Conservation (phyloP, 495 filamentous ascomycete genomes). For the Baudoinia panamericana region DNA sequence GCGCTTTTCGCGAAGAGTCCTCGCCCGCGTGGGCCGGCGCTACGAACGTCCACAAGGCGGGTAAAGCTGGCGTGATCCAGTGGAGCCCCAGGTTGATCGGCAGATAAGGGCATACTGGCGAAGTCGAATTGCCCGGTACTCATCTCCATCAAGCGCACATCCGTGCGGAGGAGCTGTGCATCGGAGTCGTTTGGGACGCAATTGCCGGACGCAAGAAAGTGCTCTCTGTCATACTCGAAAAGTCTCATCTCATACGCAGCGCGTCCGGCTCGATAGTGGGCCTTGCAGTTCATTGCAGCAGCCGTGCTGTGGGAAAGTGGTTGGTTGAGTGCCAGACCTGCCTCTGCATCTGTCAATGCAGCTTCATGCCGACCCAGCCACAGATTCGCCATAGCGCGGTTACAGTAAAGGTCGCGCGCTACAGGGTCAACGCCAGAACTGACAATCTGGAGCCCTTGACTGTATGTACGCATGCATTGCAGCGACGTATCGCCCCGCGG, state of each 20-base stretch:
- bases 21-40: slow-evolving; percentile 6
- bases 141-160: neutral
- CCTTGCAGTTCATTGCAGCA: neutral
- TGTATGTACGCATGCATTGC: neutral
- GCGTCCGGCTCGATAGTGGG: slow-evolving; percentile 6
- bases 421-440: neutral
- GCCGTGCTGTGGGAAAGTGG: neutral
- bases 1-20: slow-evolving; percentile 3
- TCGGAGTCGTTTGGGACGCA: slow-evolving; percentile 15
- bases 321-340: neutral
- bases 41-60: neutral
- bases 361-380: neutral
- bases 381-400: slow-evolving; percentile 7
- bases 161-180: slow-evolving; percentile 16
- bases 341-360: slow-evolving; percentile 3
- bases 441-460: neutral
- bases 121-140: slow-evolving; percentile 9
- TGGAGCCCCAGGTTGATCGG: neutral
- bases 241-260: slow-evolving; percentile 5
- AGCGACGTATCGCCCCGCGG: neutral
- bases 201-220: neutral
- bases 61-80: slow-evolving; percentile 13
- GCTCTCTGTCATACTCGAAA: neutral
- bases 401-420: slow-evolving; percentile 2
- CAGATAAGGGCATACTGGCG: neutral